Evolutionary conservation across 2,329 filamentous ascomycete genomes (phyloP), one percentile per base, ranked within the genome.

Genomic region (Sphaerulina musiva): DNA sequence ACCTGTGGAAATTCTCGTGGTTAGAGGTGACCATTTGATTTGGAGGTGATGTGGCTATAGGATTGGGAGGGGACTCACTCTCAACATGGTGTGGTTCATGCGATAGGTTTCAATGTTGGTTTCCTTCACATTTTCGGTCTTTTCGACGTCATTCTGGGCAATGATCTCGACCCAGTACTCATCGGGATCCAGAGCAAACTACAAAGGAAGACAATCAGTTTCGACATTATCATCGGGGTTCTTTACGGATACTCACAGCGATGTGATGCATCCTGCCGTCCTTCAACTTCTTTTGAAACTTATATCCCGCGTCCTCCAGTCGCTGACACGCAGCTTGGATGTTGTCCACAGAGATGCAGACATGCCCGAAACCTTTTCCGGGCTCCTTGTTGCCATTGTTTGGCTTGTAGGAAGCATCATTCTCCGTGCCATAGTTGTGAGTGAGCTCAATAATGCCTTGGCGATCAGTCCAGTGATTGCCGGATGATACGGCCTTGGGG

Each of bases 311-410:
- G 68, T 92, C 87, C 71, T 95, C 89, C 57, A 98, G 80, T 54
- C 91, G 81, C 76, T 90, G 77, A 76, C 93, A 97, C 2, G 92
- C 91, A 2, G 86, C 89, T 74, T 95, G 87, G 59, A 96, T 85
- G 57, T 79, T 78, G 64, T 80, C 77, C 11, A 80, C 77, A 7
- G 73, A 74, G 69, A 97, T 84, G 66, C 88, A 92, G 20, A 90
- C 82, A 71, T 97, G 92, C 3, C 90, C 90, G 68, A 93, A 78
- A 76, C 89, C 71, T 76, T 89, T 86, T 70, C 87, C 75, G 2
- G 90, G 91, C 60, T 96, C 92, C n/a, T 78, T 81, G 75, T 98
- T 98, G 66, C 93, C 93, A 65, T 89, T 97, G 70, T 83, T 84
- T 64, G 91, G 76, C 67, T 83, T 86, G 78, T 87, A 98, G 62